Evolutionary conservation across 768 basidiomycete genomes (phyloP), one percentile per base, ranked within the genome.

Genomic region (Calocera viscosa): DNA sequence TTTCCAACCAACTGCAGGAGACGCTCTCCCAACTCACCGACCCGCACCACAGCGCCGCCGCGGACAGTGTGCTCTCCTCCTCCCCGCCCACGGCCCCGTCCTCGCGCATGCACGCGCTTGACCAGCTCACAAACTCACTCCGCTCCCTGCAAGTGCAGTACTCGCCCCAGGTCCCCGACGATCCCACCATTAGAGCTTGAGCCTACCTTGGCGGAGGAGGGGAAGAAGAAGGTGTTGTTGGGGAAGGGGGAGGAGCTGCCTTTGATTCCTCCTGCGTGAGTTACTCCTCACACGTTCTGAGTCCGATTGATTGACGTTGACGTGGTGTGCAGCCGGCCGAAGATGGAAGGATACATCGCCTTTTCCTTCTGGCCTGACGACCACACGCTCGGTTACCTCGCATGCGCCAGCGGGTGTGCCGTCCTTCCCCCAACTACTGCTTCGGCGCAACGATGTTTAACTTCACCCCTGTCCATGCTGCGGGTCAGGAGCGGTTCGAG

Each of bases 141-240:
- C 83, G 90, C 47, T 79, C 79, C 39, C 76, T 91, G 53, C 85
- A 88, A 65, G 88, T 90, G 72, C 87, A 88, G 70, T 91, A 91
- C 75, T 78, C 82, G 82, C 67, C 69, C 32, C 49, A 68, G 22
- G 69, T 64, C 12, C 69, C 69, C 16, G 64, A 47, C 43, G 19
- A 7, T 8, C 5, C 43, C 43, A 3, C 8, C 5, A 19, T 19
- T 47, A 19, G 19, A 7, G 24, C 43, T 8, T 47, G 43, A 47
- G 16, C 43, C 19, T n/a, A n/a, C n/a, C 8, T 7, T 47, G 43
- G 24, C 16, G 43, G 24, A 19, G 19, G 43, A 19, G 43, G 8
- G 19, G 19, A 19, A 8, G 16, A 19, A 24, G 43, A 19, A 47
- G 8, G 43, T 19, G 43, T 24, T 7, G 19, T 8, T 8, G 43